These are phyloP conservation scores for Phytophthora colocasiae DNA, from an alignment of 352 stramenopile species.

Conservation along the genomic window DNA sequence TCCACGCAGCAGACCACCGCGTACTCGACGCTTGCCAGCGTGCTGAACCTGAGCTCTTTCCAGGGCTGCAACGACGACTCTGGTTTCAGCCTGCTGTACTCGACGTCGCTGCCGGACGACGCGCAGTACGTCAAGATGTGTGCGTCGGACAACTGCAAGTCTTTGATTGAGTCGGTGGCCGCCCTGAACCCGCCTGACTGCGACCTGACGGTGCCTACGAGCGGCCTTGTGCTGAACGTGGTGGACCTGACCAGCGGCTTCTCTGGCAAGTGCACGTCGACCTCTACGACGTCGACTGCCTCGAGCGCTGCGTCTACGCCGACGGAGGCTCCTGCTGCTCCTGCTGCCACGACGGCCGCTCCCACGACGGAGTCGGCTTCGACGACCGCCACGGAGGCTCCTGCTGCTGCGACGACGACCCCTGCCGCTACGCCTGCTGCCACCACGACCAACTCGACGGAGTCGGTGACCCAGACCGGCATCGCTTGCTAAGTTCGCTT, in stretches of 20 bases:
- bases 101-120: constrained; percentile 35
- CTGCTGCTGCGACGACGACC: constrained; percentile 7
- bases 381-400: constrained; percentile 11
- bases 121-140: constrained; percentile 42
- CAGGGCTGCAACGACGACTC: constrained; percentile 33
- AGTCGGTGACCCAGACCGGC: constrained; percentile 11
- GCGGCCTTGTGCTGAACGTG: constrained; percentile 40
- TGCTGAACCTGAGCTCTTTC: constrained; percentile 34
- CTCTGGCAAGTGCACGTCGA: constrained; percentile 28
- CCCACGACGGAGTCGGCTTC: constrained; percentile 4
- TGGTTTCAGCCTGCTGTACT: constrained; percentile 42
- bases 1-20: constrained; percentile 32
- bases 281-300: constrained; percentile 5
- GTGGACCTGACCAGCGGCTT: constrained; percentile 32
- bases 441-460: constrained; percentile 24
- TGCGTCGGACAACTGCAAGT: constrained; percentile 33
- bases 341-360: constrained; percentile 10
- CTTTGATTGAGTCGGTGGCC: constrained; percentile 27
- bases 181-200: constrained; percentile 39
- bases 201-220: constrained; percentile 41
- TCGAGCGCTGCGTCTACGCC: constrained; percentile 5
- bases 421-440: constrained; percentile 17
- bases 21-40: constrained; percentile 38
- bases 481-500: constrained; percentile 29
- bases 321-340: constrained; percentile 2